Conservation (phyloP, 768 basidiomycete species). For the Paxillus rubicundulus region DNA sequence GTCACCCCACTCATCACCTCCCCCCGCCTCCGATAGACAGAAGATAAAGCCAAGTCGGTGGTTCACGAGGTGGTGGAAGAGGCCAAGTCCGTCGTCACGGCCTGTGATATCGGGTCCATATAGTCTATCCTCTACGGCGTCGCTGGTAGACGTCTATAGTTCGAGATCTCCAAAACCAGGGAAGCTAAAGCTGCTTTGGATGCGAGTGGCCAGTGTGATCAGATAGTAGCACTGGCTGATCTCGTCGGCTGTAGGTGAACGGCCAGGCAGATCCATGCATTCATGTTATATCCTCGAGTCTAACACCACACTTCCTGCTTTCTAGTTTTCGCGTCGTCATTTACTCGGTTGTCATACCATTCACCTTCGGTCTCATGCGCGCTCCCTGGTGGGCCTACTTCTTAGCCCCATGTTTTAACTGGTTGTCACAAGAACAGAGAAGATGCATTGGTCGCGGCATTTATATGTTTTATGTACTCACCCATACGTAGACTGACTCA, state of each 20-base stretch:
- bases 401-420: background rate
- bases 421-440: slow-evolving; percentile 1
- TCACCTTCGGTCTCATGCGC: background rate
- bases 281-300: background rate
- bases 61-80: slow-evolving; percentile 31
- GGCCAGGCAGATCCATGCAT: background rate
- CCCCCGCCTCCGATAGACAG: slow-evolving; percentile 9
- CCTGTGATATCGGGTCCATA: slow-evolving; percentile 34
- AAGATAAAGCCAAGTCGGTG: slow-evolving; percentile 13
- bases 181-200: slow-evolving; percentile 29
- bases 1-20: slow-evolving; percentile 13
- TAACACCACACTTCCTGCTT: background rate
- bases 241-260: slow-evolving; percentile 1
- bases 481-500: slow-evolving; percentile 19
- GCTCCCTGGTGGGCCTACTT: background rate
- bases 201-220: slow-evolving; percentile 19
- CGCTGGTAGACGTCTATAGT: slow-evolving; percentile 29
- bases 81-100: slow-evolving; percentile 17
- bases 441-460: background rate
- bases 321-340: background rate
- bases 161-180: slow-evolving; percentile 16
- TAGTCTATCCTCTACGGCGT: slow-evolving; percentile 27
- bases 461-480: slow-evolving; percentile 16
- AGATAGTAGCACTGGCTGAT: slow-evolving; percentile 16
- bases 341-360: background rate